phyloP scores from a whole-genome alignment of 192 early-diverging fungal species.

The Coemansia asiatica region DNA sequence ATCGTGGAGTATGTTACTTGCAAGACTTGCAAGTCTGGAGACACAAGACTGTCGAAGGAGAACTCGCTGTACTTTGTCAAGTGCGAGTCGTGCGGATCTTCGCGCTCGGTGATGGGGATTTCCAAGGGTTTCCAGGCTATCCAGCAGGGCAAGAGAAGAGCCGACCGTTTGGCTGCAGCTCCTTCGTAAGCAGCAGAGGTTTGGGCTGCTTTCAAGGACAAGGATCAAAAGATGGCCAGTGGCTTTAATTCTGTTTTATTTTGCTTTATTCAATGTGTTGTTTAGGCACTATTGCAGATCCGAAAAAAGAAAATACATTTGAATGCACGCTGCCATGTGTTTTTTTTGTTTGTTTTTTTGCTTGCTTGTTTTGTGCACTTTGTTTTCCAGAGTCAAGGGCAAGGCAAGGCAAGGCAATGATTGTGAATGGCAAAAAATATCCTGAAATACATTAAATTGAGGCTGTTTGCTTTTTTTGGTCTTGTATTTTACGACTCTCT shows the following conservation, averaged over 20 bases:
- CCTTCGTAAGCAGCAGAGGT: not conserved
- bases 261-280: not conserved
- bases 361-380: not conserved
- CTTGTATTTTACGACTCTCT: not conserved
- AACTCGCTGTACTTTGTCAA: conserved; percentile 94
- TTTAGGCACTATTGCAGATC: not conserved
- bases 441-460: too few relatives aligned
- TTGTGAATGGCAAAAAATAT: too few relatives aligned
- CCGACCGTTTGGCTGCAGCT: conserved; percentile 22
- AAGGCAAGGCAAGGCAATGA: too few relatives aligned
- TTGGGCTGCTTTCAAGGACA: too few relatives aligned
- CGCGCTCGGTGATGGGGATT: conserved; percentile 91
- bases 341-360: not conserved
- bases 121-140: conserved; percentile 96
- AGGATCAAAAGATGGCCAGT: too few relatives aligned
- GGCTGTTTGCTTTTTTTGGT: too few relatives aligned
- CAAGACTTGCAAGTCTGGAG: conserved; percentile 96
- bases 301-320: not conserved
- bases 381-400: not conserved
- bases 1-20: conserved; percentile 99
- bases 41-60: conserved; percentile 94
- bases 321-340: not conserved
- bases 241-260: not conserved
- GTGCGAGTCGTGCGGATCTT: conserved; percentile 95
- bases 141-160: conserved; percentile 53